Base-by-base conservation (phyloP, 176 grass and related monocot species). In the Echinochloa phyllopogon region DNA sequence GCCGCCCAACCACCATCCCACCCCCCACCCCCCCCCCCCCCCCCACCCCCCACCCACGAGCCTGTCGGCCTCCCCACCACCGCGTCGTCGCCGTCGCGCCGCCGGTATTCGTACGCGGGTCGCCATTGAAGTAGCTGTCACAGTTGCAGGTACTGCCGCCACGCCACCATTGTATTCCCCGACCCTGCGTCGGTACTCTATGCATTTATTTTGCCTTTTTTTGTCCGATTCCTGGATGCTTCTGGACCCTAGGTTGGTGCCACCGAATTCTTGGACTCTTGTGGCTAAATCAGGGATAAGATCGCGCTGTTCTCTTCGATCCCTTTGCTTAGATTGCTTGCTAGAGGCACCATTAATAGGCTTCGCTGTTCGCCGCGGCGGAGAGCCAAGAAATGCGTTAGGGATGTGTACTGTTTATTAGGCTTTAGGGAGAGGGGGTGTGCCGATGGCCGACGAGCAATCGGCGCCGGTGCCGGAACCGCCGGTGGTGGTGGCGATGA, bases 401-500 rank as follows among this genome's bases (percentile, higher is more conserved):
- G 79, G 49, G 17, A 69, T 59, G 42, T 12, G 1, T 33, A 33
- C 29, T 33, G 29, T 33, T 33, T 33, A 33, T 33, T 33, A 33
- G 29, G 29, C 29, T 33, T 69, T 29, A 51, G 38, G 55, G 37
- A 55, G 72, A 27, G 72, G 37, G 41, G 73, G 39, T 17, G 4
- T 16, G 37, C 7, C 16, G 41, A 90, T 87, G 84, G 84, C 66
- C 17, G 50, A 50, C 49, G 88, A 72, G 33, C 66, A 51, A 39
- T 21, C 72, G 29, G 65, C 7, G 36, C 12, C 64, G 50, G 21
- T 40, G 40, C 2, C 43, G 20, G 29, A 33, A 33, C 42, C 37
- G 53, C 47, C 15, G 57, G 67, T 90, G 75, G 85, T 95, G 79
- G 89, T 94, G 75, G 91, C 89, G 43, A 94, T 98, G 96, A 98